phyloP scores from a whole-genome alignment of 1,284 basidiomycete genomes.

The Irpex lacteus region DNA sequence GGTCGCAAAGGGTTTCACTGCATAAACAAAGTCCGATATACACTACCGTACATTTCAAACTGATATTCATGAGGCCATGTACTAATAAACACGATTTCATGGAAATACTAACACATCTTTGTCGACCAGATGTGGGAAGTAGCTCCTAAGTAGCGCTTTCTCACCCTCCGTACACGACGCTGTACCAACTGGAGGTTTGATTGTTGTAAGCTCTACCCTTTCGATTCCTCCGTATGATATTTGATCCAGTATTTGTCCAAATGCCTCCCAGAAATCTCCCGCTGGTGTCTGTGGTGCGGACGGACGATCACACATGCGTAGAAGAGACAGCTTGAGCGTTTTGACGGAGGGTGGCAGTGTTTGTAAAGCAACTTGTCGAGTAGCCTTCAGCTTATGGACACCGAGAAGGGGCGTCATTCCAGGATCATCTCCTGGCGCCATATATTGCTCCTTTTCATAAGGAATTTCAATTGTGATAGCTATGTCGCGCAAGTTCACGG shows the following conservation, averaged over 20 bases:
- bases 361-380: background rate
- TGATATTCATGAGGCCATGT: too few relatives aligned
- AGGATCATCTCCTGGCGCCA: background rate
- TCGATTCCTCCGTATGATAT: background rate
- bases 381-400: background rate
- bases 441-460: too few relatives aligned
- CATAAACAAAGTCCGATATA: too few relatives aligned
- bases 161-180: background rate
- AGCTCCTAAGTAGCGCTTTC: background rate
- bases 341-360: background rate
- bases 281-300: background rate
- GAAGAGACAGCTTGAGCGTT: background rate
- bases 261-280: background rate
- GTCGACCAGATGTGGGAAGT: background rate
- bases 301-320: background rate
- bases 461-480: too few relatives aligned
- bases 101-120: background rate
- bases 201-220: background rate
- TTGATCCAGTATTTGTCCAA: background rate
- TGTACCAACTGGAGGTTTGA: background rate
- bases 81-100: too few relatives aligned
- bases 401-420: background rate
- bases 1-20: too few relatives aligned
- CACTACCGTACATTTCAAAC: too few relatives aligned
- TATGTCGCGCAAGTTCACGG: too few relatives aligned